Base-by-base conservation (phyloP, 1,139 yeast genomes). In the Pichia sp. region DNA sequence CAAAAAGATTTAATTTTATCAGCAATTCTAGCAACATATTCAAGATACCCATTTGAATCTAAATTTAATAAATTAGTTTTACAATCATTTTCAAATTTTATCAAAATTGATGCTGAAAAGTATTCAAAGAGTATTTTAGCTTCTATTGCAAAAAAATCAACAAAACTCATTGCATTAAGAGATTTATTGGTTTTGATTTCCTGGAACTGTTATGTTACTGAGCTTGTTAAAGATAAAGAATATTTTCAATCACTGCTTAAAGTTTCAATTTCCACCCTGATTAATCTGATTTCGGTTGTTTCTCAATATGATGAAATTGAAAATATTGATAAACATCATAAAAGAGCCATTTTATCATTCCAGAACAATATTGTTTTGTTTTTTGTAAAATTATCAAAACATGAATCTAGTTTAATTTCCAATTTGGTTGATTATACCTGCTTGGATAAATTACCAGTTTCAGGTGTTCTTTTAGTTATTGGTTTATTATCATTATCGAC, bases 131-230 rank as follows among this genome's bases (percentile, higher is more conserved):
- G 62, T 16, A 70, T 69, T 43, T 59, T 68, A 39, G 69, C 68
- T 42, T 77, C 68, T 52, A 66, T 77, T 39, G 51, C 59, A 34
- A 69, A 70, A 29, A 59, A 68, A 34, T 65, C 74, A 1, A 48
- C 60, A 1, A 67, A 66, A 45, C 64, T 69, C 13, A 63, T 72
- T 50, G 84, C 90, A 3, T 61, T 73, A 5, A 67, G 79, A 7
- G 85, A 79, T 60, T 67, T 78, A 50, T 66, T 79, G 59, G 72
- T 82, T 4, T 66, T 83, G 18, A 68, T 83, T 42, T 70, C 71
- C 30, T 84, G 90, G 89, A 64, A 70, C 42, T 74, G 72, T 51
- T 56, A 59, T 22, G 60, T 71, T 23, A 34, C 53, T 18, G 20
- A 43, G 13, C 39, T 46, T 23, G 50, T 57, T n/a, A 48, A 53